Conservation (phyloP, 352 stramenopile species). For the Pythium rhizo-oryzae region DNA sequence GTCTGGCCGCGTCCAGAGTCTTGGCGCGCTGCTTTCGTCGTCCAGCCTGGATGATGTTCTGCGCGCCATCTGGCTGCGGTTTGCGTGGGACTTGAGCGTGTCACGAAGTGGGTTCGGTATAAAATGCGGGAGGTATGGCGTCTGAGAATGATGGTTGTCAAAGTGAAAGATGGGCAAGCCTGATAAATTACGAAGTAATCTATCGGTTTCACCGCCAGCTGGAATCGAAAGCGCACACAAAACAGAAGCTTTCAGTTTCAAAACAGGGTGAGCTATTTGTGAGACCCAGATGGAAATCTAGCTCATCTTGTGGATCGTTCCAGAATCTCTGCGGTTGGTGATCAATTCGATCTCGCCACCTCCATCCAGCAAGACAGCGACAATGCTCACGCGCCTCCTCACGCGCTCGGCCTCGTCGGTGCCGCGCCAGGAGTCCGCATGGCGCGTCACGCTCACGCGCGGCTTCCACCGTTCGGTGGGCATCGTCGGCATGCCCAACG, state of each 20-base stretch:
- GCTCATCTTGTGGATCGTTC: neutral
- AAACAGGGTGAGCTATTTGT: neutral
- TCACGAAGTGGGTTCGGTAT: slow-evolving; percentile 5
- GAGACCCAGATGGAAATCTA: neutral
- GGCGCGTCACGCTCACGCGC: slow-evolving; percentile 23
- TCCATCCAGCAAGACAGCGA: slow-evolving; percentile 4
- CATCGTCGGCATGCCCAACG: slow-evolving; percentile 90
- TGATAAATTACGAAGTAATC: neutral
- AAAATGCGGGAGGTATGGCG: neutral
- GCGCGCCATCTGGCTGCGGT: neutral
- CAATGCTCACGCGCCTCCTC: slow-evolving; percentile 23
- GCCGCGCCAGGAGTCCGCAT: slow-evolving; percentile 6
- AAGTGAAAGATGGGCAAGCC: neutral
- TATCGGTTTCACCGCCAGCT: neutral
- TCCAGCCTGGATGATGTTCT: slow-evolving; percentile 2
- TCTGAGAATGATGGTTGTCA: neutral
- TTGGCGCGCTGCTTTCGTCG: neutral
- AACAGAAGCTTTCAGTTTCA: neutral
- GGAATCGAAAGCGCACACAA: neutral
- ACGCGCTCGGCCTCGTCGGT: neutral
- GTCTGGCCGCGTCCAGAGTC: neutral
- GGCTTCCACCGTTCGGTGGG: slow-evolving; percentile 82
- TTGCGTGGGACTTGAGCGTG: neutral
- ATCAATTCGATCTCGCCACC: neutral
- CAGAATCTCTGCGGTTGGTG: slow-evolving; percentile 12